Evolutionary conservation across 305 asterid genomes (phyloP).

Genomic region (Rubia tinctorum): DNA sequence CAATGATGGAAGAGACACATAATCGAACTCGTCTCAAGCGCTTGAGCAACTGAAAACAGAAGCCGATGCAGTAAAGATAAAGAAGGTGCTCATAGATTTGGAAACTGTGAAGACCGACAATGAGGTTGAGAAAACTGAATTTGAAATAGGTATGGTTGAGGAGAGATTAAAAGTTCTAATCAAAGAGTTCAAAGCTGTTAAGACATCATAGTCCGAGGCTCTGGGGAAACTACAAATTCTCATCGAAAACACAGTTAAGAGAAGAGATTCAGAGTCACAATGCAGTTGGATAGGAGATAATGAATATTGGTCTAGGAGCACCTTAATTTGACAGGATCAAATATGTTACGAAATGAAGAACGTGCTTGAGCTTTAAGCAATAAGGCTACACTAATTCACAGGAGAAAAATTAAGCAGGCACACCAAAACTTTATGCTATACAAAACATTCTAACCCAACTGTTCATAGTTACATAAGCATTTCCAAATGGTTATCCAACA

Average conservation of each 20-base stretch:
- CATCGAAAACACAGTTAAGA: conserved; percentile 42
- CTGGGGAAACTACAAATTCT: conserved; percentile 57
- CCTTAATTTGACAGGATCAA: conserved; percentile 18
- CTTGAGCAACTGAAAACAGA: conserved; percentile 55
- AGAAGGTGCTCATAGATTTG: conserved; percentile 33
- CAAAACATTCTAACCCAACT: no score
- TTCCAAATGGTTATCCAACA: no score
- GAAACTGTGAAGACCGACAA: conserved; percentile 41
- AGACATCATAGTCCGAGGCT: conserved; percentile 57
- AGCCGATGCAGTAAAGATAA: conserved; percentile 48
- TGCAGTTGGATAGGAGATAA: conserved; percentile 47
- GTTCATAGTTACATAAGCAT: no score
- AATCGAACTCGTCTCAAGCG: conserved; percentile 42
- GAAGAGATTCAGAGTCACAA: conserved; percentile 53
- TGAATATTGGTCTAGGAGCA: conserved; percentile 76
- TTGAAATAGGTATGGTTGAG: conserved; percentile 52
- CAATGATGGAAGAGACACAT: conserved; percentile 44
- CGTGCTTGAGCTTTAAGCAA: no score
- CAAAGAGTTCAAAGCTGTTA: conserved; percentile 56
- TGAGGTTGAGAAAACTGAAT: conserved; percentile 52
- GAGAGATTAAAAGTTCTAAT: conserved; percentile 52
- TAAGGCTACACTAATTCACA: no score
- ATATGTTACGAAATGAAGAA: no score
- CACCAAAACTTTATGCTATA: no score
- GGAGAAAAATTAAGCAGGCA: no score